Percentiles rank a stretch among this genome's conserved stretches.
phyloP scores from a whole-genome alignment of 192 early-diverging fungal species.

The Nowakowskiella sp. region DNA sequence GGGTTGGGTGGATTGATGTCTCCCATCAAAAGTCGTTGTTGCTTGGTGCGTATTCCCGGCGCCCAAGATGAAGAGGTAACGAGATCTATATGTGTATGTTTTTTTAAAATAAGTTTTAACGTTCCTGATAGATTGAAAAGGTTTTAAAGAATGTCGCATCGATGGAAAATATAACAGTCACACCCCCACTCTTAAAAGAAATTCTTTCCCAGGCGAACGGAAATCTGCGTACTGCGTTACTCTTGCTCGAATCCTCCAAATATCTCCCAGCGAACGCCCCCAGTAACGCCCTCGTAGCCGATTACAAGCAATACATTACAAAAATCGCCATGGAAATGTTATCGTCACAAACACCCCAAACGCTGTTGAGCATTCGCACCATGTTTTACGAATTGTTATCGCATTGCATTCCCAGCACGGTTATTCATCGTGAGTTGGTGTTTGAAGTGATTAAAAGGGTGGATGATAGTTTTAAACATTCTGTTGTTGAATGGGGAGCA shows the following conservation, averaged over 20 bases:
- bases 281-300: constrained; percentile 26
- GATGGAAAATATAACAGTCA: constrained; percentile 66
- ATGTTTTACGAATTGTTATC: constrained; percentile 80
- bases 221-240: constrained; percentile 80
- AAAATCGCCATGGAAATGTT: constrained; percentile 63
- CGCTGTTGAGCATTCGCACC: constrained; percentile 62
- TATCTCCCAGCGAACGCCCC: constrained; percentile 7
- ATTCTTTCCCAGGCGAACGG: constrained; percentile 66
- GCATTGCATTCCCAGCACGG: constrained; percentile 79
- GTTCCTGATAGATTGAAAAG: constrained; percentile 31
- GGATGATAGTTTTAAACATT: constrained; percentile 57
- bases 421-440: constrained; percentile 61
- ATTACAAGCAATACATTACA: constrained; percentile 82
- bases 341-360: constrained; percentile 65
- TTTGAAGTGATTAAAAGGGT: constrained; percentile 63
- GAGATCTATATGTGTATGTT: constrained; percentile 4
- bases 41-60: constrained; percentile 77
- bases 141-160: constrained; percentile 70
- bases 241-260: constrained; percentile 79
- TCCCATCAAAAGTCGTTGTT: constrained; percentile 86
- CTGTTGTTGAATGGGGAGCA: constrained; percentile 68
- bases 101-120: constrained; percentile 5
- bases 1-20: constrained; percentile 84
- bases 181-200: constrained; percentile 47
- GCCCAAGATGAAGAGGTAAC: constrained; percentile 68